These are phyloP conservation scores for Atkinsonella hypoxylon DNA, from an alignment of 2,329 filamentous ascomycete genomes.

Conservation along the genomic window DNA sequence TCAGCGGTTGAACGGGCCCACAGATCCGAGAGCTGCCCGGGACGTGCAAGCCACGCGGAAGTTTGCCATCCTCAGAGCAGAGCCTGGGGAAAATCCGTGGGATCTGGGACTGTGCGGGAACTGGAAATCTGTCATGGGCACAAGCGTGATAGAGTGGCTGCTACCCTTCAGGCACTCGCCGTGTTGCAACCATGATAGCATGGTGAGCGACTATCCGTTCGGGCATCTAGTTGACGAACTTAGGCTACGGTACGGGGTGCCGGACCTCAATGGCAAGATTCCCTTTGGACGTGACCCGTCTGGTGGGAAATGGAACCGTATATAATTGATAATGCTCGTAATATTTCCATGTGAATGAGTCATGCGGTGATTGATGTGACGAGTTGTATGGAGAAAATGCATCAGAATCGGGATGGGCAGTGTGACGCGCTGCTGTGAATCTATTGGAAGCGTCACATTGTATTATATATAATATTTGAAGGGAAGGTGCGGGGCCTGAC, in stretches of 20 bases:
- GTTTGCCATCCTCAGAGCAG: slow-evolving; percentile 69
- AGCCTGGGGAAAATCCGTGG: slow-evolving; percentile 74
- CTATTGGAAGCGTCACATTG: background rate
- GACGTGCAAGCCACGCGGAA: slow-evolving; percentile 44
- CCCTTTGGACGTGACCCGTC: background rate
- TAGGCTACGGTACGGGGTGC: slow-evolving; percentile 27
- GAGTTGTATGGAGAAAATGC: background rate
- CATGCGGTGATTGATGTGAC: background rate
- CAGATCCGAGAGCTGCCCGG: slow-evolving; percentile 15
- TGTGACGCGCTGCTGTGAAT: background rate
- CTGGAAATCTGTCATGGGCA: slow-evolving; percentile 70
- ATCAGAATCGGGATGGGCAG: background rate
- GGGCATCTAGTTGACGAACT: slow-evolving; percentile 49
- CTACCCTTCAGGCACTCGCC: slow-evolving; percentile 66
- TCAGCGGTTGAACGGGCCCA: slow-evolving; percentile 8
- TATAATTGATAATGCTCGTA: background rate
- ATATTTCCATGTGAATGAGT: background rate
- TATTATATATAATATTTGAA: background rate
- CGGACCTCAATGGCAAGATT: slow-evolving; percentile 2
- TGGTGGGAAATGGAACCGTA: background rate
- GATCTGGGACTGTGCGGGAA: slow-evolving; percentile 61
- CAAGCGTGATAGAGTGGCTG: slow-evolving; percentile 61
- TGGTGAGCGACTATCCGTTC: slow-evolving; percentile 55
- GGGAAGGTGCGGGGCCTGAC: too few relatives aligned
- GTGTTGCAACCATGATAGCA: slow-evolving; percentile 54